Conservation (phyloP, 768 basidiomycete genomes). For the Suillus weaverae region DNA sequence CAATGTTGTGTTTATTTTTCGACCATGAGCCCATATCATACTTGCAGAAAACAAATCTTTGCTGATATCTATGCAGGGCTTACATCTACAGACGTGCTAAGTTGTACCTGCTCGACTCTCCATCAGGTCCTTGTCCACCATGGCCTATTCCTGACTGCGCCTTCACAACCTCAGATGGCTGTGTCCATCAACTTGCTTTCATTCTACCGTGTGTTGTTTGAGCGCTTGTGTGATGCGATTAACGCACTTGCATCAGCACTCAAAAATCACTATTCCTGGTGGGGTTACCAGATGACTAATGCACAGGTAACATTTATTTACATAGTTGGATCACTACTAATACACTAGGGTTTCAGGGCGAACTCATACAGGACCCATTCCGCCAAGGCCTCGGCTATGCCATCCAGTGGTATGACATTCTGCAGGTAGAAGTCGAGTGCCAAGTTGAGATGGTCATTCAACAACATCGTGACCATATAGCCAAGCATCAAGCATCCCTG, state of each 20-base stretch:
- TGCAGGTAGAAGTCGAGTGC: conserved; percentile 19
- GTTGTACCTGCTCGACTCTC: conserved; percentile 26
- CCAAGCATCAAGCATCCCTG: background rate
- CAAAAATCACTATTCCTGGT: conserved; percentile 2
- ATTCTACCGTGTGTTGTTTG: conserved; percentile 36
- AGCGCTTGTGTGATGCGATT: conserved; percentile 34
- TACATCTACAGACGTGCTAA: conserved; percentile 7
- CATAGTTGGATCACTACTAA: conserved; percentile 8
- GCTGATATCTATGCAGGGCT: conserved; percentile 15
- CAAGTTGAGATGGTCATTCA: conserved; percentile 11
- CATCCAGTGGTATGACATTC: conserved; percentile 31
- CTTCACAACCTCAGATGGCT: conserved; percentile 15
- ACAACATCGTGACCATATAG: background rate
- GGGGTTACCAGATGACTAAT: conserved; percentile 17
- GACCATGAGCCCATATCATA: background rate
- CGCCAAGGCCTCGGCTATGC: conserved; percentile 25
- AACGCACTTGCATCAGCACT: conserved; percentile 8
- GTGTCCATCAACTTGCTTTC: no score
- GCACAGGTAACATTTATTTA: conserved; percentile 10
- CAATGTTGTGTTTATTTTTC: conserved; percentile 2
- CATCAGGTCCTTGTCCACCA: conserved; percentile 26
- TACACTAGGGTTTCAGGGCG: conserved; percentile 23
- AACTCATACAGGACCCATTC: conserved; percentile 32
- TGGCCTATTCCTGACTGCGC: conserved; percentile 37
- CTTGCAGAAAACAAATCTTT: background rate